Evolutionary conservation across 108 stramenopile genomes (phyloP).

Genomic region (Pseudonitzschia pungens): DNA sequence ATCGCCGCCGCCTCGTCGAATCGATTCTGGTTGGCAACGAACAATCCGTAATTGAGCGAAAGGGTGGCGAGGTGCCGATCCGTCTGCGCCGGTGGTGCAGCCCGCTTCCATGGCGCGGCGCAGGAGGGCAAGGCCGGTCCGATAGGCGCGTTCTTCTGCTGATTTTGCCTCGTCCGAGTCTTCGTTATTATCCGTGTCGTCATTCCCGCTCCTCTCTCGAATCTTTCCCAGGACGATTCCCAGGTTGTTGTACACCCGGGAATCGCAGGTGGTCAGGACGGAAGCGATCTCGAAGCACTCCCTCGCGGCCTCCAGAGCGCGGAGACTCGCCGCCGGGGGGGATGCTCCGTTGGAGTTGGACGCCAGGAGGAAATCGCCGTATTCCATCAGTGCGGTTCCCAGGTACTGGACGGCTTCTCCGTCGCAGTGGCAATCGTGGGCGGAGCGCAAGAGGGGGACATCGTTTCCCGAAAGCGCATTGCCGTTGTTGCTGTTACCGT

Average conservation of each 20-base stretch:
- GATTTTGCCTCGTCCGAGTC: no score
- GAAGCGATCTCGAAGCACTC: conserved; percentile 40
- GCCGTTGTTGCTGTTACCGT: background rate
- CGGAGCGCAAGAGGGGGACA: background rate
- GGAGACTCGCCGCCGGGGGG: no score
- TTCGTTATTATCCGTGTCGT: no score
- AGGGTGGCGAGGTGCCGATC: conserved; percentile 37
- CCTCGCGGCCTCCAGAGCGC: conserved; percentile 20
- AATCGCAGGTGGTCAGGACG: conserved; percentile 53
- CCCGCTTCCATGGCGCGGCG: conserved; percentile 21
- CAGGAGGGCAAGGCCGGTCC: conserved; percentile 23
- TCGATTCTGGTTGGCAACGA: conserved; percentile 52
- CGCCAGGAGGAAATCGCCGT: conserved; percentile 1
- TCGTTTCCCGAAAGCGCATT: background rate
- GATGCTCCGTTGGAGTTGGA: background rate
- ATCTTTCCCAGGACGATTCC: conserved; percentile 44
- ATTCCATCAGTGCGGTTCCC: conserved; percentile 57
- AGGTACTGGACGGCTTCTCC: conserved; percentile 74
- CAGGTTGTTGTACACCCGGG: conserved; percentile 61
- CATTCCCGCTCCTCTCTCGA: background rate
- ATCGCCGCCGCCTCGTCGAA: conserved; percentile 46
- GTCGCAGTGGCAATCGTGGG: conserved; percentile 19
- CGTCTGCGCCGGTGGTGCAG: conserved; percentile 37
- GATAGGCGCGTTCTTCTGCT: conserved; percentile 30
- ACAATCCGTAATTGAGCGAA: conserved; percentile 60